These are phyloP conservation scores for Komagataella kurtzmanii DNA, from an alignment of 805 yeast genomes.

Conservation along the genomic window DNA sequence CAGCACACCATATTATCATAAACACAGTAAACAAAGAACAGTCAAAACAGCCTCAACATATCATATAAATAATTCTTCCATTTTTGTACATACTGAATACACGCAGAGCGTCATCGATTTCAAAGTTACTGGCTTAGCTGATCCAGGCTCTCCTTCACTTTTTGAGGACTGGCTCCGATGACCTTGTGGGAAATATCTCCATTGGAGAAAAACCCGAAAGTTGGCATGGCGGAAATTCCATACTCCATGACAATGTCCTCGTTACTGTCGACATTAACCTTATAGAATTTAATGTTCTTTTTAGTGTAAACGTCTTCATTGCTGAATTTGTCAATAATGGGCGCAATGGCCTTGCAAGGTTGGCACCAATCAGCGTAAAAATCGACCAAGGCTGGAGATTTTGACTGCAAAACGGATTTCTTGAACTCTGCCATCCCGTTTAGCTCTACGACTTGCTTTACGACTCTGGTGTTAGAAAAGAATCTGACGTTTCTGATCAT, in stretches of 20 bases:
- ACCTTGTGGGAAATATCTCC: slow-evolving; percentile 44
- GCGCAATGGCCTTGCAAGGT: slow-evolving; percentile 65
- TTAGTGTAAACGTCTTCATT: slow-evolving; percentile 20
- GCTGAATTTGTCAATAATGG: slow-evolving; percentile 30
- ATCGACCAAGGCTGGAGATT: slow-evolving; percentile 35
- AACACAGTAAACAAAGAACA: neutral
- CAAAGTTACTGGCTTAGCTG: neutral
- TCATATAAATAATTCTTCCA: neutral
- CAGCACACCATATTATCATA: neutral
- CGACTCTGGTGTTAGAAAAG: neutral
- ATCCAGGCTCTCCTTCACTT: slow-evolving; percentile 14
- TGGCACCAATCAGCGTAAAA: slow-evolving; percentile 71
- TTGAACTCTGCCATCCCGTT: neutral
- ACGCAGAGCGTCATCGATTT: neutral
- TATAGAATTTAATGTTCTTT: slow-evolving; percentile 42
- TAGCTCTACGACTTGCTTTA: neutral
- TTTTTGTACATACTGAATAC: slow-evolving; percentile 7
- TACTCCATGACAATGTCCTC: slow-evolving; percentile 46
- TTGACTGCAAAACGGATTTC: neutral
- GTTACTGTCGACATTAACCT: slow-evolving; percentile 59
- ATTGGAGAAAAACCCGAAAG: slow-evolving; percentile 47
- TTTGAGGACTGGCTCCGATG: slow-evolving; percentile 49
- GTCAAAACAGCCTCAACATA: neutral
- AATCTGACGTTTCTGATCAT: neutral
- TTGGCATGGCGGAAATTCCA: slow-evolving; percentile 67